phyloP scores from a whole-genome alignment of 2,329 filamentous ascomycete species.

The Pseudohalonectria lignicola region DNA sequence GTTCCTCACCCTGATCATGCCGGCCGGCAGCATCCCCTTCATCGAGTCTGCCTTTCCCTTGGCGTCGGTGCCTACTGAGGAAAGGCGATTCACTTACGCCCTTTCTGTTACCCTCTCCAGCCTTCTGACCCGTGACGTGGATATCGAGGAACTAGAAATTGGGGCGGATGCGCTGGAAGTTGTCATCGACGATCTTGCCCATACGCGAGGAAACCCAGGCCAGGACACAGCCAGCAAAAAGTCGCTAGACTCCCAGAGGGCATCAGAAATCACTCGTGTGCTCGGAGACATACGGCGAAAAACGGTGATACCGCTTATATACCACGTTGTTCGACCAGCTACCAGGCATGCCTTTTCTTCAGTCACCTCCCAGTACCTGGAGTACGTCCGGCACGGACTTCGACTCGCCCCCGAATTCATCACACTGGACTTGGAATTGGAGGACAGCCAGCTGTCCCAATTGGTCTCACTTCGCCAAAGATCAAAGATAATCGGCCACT shows the following conservation, averaged over 20 bases:
- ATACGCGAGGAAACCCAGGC: no score
- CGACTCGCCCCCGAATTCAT: constrained; percentile 53
- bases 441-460: constrained; percentile 35
- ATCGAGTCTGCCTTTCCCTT: constrained; percentile 56
- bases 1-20: constrained; percentile 51
- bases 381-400: constrained; percentile 47
- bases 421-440: constrained; percentile 49
- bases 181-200: constrained; percentile 33
- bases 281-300: constrained; percentile 51
- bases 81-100: constrained; percentile 55
- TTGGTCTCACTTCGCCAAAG: constrained; percentile 39
- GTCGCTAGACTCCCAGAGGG: constrained; percentile 23
- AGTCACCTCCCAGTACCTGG: no score
- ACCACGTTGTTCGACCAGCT: constrained; percentile 24
- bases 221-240: no score
- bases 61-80: constrained; percentile 47
- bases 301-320: constrained; percentile 48
- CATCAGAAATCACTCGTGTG: constrained; percentile 42
- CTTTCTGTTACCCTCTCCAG: constrained; percentile 49
- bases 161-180: constrained; percentile 59
- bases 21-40: constrained; percentile 41
- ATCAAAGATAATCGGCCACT: constrained; percentile 51
- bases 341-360: constrained; percentile 6
- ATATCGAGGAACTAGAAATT: constrained; percentile 55
- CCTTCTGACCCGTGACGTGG: constrained; percentile 38